phyloP scores from a whole-genome alignment of 129 eudicot species.

The Gnaphalium uliginosum region DNA sequence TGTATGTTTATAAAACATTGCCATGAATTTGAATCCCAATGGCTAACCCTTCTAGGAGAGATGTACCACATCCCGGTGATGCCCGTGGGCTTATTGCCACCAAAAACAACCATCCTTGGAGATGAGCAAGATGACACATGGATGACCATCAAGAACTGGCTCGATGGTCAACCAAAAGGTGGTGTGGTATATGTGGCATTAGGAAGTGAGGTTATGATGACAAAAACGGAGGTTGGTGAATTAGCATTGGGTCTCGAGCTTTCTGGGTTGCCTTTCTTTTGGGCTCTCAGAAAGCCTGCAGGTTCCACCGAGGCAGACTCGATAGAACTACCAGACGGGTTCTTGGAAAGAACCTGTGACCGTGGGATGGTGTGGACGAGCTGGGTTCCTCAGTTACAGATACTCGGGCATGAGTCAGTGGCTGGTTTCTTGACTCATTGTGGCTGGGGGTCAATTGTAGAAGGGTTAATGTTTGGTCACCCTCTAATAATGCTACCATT shows the following conservation, averaged over 20 bases:
- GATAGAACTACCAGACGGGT: constrained; percentile 47
- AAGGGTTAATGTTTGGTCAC: constrained; percentile 44
- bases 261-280: constrained; percentile 38
- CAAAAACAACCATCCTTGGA: background rate
- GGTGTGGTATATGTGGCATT: constrained; percentile 40
- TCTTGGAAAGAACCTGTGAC: constrained; percentile 31
- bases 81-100: constrained; percentile 53
- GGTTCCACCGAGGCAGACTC: constrained; percentile 23
- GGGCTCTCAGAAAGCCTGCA: constrained; percentile 38
- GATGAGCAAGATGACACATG: constrained; percentile 25
- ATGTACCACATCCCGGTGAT: constrained; percentile 36
- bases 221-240: constrained; percentile 26
- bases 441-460: constrained; percentile 53
- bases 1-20: constrained; percentile 29
- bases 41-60: constrained; percentile 39
- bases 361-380: constrained; percentile 53
- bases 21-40: constrained; percentile 44
- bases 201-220: constrained; percentile 45
- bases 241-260: constrained; percentile 49
- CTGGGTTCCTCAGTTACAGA: constrained; percentile 49
- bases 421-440: constrained; percentile 56
- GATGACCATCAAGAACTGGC: constrained; percentile 34
- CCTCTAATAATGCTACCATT: constrained; percentile 50
- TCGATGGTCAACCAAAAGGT: constrained; percentile 21
- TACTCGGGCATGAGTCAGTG: constrained; percentile 44